Base-by-base conservation (phyloP, 1,284 basidiomycete species). In the Puccinia triticina region DNA sequence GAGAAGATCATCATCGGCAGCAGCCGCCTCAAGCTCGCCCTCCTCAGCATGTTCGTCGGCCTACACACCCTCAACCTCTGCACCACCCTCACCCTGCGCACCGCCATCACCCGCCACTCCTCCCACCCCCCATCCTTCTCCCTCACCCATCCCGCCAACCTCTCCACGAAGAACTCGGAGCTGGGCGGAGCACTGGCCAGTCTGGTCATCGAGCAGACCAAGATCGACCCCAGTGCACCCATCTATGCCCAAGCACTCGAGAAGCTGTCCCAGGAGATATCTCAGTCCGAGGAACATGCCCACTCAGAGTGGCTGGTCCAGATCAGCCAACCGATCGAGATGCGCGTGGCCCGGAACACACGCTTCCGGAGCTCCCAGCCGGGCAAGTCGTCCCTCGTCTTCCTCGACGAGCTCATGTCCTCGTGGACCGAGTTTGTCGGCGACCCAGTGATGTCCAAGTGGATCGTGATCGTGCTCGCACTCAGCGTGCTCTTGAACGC, bases 381-480 rank as follows among this genome's bases (percentile, higher is more conserved):
- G 83, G 66, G 82, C 82, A 14, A 84, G 85, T 16, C 85, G 86
- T 88, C 87, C n/a, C 86, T 88, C 85, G 87, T 88, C 26, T 88
- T 89, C 57, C 89, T 97, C 83, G 95, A 97, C 84, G 90, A 91
- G 83, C 95, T 97, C 89, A 94, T 98, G 93, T 91, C 91, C 57
- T 90, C 91, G n/a, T 98, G 96, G 96, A 94, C 94, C 11, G 89
- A 90, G n/a, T 91, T 98, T 84, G 95, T 98, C 77, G 95, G 95
- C 46, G 96, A 99, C 86, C 96, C 96, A 0, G 91, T 98, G 79
- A 89, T 99, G 84, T 93, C 92, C 86, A 99, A 99, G 89, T 97
- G 94, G 94, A 96, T 99, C 85, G 93, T 98, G 79, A 89, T 95
- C 77, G 90, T 93, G 23, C 91, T 99, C 48, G 92, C 92, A 2